Base-by-base conservation (phyloP, 371 early-diverging fungal genomes). In the Lichtheimia ramosa region DNA sequence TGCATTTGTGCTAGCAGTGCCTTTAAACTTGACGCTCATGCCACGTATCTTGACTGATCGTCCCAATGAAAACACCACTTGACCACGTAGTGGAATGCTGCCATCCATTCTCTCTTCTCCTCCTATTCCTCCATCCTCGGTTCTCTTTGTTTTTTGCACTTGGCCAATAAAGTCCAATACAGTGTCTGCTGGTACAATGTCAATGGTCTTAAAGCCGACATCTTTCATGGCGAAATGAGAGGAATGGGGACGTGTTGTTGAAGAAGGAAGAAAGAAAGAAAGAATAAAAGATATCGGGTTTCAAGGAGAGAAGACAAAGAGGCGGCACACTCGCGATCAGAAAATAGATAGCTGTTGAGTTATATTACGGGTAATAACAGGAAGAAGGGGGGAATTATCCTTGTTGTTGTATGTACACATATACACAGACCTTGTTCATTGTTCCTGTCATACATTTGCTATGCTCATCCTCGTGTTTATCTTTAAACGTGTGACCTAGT, bases 11-110 rank as follows among this genome's bases (percentile, higher is more conserved):
- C 42, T 41, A n/a, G 23, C 39, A 24, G 43, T 43, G 41, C 68
- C 68, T 59, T 68, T 68, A 39, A 68, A 68, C 55, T 68, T 68
- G 48, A 68, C 50, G 21, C 25, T 60, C 57, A 68, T 60, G 41
- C 60, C 55, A 20, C 68, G 56, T 27, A 68, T 59, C 53, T 68
- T 68, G 13, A 60, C 51, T 2, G 68, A 54, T 21, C 56, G 59
- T 42, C 48, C 63, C 42, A 68, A 54, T 1, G 60, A 43, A 52
- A 68, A 56, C 7, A 48, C 53, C n/a, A 59, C 59, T 41, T 63
- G 61, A 24, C 68, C 68, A 14, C 49, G 51, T n/a, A 68, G 53
- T 46, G 59, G 16, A 10, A 62, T 55, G 25, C 56, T 62, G 49
- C 42, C 62, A 12, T 49, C 20, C 20, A 48, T 48, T 18, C 40